A percentile compares a stretch with the other conserved stretches of the same genome.
phyloP scores from a whole-genome alignment of 2,329 filamentous ascomycete species.

The Harringtonia lauricola region DNA sequence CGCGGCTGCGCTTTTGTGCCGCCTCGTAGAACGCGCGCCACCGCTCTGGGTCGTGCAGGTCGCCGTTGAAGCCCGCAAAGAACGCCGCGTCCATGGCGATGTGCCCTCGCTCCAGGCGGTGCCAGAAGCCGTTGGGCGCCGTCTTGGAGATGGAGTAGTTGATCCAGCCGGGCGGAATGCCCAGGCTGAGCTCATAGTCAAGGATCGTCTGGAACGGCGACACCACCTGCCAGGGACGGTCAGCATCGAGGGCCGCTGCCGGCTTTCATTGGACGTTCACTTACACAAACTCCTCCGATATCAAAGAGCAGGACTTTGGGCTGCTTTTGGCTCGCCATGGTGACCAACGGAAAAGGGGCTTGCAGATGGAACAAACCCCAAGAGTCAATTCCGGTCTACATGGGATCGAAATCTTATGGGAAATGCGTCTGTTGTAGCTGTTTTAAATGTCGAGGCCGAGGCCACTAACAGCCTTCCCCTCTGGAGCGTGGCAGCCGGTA shows the following conservation, averaged over 20 bases:
- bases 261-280: no score
- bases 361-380: no score
- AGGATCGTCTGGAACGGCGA: conserved; percentile 91
- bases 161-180: conserved; percentile 79
- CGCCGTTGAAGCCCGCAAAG: conserved; percentile 63
- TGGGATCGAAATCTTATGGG: no score
- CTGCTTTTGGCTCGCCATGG: conserved; percentile 32
- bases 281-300: conserved; percentile 92
- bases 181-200: conserved; percentile 69
- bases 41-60: conserved; percentile 53
- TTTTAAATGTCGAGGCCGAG: no score
- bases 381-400: no score
- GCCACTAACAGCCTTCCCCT: no score
- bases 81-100: conserved; percentile 64
- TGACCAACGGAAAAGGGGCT: no score
- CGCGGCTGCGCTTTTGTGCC: conserved; percentile 14
- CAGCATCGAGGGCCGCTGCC: conserved; percentile 9
- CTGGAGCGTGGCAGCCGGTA: no score
- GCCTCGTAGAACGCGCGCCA: conserved; percentile 57
- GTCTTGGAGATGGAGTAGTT: conserved; percentile 80
- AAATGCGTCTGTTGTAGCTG: no score
- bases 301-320: conserved; percentile 82
- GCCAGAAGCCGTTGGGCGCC: conserved; percentile 74
- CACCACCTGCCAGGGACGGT: conserved; percentile 51
- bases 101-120: conserved; percentile 74